Percentiles rank a stretch among this genome's conserved stretches.
phyloP scores from a whole-genome alignment of 495 filamentous ascomycete genomes.

The Penicillium steckii region DNA sequence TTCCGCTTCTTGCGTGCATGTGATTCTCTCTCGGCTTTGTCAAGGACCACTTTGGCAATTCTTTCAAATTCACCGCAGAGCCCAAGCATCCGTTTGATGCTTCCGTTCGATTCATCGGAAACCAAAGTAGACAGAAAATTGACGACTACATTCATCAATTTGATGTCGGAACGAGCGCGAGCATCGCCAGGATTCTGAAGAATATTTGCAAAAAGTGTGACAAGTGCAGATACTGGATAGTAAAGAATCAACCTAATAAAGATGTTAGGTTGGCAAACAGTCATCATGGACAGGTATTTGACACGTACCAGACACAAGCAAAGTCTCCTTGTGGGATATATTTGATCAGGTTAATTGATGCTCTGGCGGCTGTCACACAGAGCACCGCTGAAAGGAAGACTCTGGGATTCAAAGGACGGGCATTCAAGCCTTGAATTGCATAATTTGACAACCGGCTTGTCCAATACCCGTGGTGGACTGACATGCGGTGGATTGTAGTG shows the following conservation, averaged over 20 bases:
- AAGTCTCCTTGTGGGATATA: constrained; percentile 96
- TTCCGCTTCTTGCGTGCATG: constrained; percentile 78
- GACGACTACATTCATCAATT: constrained; percentile 89
- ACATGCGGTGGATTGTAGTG: constrained; percentile 98
- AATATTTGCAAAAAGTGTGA: constrained; percentile 96
- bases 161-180: constrained; percentile 82
- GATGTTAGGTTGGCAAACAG: constrained; percentile 6
- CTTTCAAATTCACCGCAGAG: constrained; percentile 94
- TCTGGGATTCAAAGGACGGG: constrained; percentile 83
- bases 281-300: not conserved
- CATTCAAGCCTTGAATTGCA: constrained; percentile 90
- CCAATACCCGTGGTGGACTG: constrained; percentile 97
- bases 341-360: constrained; percentile 89
- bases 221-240: constrained; percentile 92
- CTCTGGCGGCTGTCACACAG: constrained; percentile 87
- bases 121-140: constrained; percentile 82
- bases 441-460: constrained; percentile 92
- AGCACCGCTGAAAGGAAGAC: constrained; percentile 93
- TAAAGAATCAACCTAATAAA: constrained; percentile 82
- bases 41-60: constrained; percentile 88
- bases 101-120: constrained; percentile 72
- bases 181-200: constrained; percentile 92
- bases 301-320: constrained; percentile 86
- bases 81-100: constrained; percentile 87
- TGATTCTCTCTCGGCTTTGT: constrained; percentile 82